Base-by-base conservation (phyloP, 2,329 filamentous ascomycete genomes). In the Fusarium palustre region DNA sequence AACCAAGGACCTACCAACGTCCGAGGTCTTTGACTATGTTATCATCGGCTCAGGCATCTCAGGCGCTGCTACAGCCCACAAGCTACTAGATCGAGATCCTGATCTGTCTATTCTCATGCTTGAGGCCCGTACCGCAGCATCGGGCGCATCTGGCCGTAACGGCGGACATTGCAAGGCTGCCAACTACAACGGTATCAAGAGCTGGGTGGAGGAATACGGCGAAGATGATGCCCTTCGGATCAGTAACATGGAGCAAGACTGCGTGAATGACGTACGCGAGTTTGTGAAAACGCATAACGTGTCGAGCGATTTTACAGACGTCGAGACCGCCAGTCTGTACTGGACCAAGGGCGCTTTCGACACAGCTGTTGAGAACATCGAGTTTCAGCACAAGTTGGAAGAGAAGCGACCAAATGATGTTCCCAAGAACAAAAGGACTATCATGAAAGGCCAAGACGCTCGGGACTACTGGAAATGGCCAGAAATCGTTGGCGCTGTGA, bases 271-370 rank as follows among this genome's bases (percentile, higher is more conserved):
- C 8, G 64, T 67, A 5, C 50, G 64, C 5, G 45, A 67, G 11
- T 67, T 67, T 38, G 63, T 67, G 10, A 64, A n/a, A 24, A 53
- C 57, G 3, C 33, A 67, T 11, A 67, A 67, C 9, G 20, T 67
- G 16, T 67, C 64, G 1, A 67, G 64, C 15, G 64, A 67, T 2
- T 67, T 67, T n/a, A 67, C 64, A 1, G 64, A 67, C 0, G 64
- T 67, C 1, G 64, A 67, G 28, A 67, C 56, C 1, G 64, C 49
- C 0, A 63, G 56, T 53, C n/a, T 67, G 11, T 67, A 63, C 24
- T 67, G 64, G 64, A 67, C 63, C 15, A 66, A 47, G 12, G 63
- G 63, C n/a, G 30, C 64, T 1, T 67, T 67, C 11, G 64, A 67
- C 12, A 43, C 43, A 7, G 64, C 63, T 24, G 36, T 67, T 8